Evolutionary conservation across 345 rosid genomes (phyloP).

Genomic region (Clausena lansium): DNA sequence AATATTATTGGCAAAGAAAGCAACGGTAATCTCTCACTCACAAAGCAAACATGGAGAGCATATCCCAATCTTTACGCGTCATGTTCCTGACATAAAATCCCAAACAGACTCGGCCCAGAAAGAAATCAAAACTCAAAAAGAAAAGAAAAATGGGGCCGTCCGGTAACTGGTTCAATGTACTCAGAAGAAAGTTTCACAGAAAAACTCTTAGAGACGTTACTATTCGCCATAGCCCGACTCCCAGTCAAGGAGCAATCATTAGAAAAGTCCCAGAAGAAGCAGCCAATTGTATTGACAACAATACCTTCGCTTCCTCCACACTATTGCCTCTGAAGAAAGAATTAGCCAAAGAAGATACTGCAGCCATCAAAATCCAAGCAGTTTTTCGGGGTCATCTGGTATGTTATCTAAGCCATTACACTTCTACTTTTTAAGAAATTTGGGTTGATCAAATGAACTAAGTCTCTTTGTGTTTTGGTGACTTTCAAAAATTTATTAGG

Average conservation of each 20-base stretch:
- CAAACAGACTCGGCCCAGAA: not conserved
- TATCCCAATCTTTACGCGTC: conserved; percentile 34
- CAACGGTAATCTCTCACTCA: not conserved
- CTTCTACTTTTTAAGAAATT: too few species aligned
- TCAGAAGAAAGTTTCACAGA: conserved; percentile 32
- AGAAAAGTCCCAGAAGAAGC: conserved; percentile 10
- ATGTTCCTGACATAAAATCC: conserved; percentile 16
- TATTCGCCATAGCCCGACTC: conserved; percentile 22
- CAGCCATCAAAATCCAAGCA: conserved; percentile 79
- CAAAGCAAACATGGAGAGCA: conserved; percentile 36
- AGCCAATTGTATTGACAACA: not conserved
- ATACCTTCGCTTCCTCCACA: not conserved
- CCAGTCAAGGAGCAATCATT: conserved; percentile 2
- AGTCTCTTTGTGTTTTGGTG: not conserved
- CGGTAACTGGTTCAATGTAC: conserved; percentile 32
- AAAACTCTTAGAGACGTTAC: conserved; percentile 16
- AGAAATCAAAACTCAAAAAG: not conserved
- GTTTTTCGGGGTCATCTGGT: conserved; percentile 86
- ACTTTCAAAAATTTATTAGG: conserved; percentile 31
- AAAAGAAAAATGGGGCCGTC: conserved; percentile 31
- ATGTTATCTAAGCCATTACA: conserved; percentile 1
- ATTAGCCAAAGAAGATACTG: conserved; percentile 35
- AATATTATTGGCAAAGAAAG: not conserved
- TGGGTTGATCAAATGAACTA: not conserved
- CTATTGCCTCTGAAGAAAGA: not conserved